These are phyloP conservation scores for Russula olivacea DNA, from an alignment of 768 basidiomycete genomes.

Conservation along the genomic window DNA sequence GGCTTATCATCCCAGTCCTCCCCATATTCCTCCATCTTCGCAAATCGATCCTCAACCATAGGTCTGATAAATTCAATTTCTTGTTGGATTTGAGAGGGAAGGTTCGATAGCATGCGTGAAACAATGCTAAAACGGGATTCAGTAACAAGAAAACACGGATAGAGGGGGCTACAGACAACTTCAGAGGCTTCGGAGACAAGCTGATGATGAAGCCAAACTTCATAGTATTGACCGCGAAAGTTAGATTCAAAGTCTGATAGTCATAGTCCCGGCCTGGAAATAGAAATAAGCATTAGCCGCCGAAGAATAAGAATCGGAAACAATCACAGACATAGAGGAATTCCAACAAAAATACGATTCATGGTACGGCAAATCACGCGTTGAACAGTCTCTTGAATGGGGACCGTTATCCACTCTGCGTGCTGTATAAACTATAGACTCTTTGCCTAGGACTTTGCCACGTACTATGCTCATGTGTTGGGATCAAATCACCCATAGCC, in stretches of 20 bases:
- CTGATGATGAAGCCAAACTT: background rate
- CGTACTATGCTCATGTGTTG: background rate
- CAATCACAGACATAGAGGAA: background rate
- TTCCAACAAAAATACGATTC: background rate
- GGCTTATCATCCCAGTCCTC: background rate
- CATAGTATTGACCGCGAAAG: background rate
- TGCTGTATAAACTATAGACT: background rate
- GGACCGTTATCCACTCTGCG: background rate
- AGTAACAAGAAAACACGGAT: background rate
- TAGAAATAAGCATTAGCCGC: background rate
- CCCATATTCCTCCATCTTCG: background rate
- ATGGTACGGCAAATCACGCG: background rate
- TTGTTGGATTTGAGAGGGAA: background rate
- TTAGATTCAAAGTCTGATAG: background rate
- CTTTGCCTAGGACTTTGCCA: background rate
- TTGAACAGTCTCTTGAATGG: background rate
- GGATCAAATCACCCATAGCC: background rate
- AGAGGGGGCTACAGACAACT: background rate
- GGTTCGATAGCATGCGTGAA: background rate
- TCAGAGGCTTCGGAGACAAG: background rate
- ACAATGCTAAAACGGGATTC: background rate
- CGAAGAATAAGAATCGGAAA: background rate
- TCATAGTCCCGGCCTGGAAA: background rate
- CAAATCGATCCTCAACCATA: background rate
- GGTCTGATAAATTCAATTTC: background rate